Conservation (phyloP, 768 basidiomycete genomes). For the Pisolithus marmoratus region DNA sequence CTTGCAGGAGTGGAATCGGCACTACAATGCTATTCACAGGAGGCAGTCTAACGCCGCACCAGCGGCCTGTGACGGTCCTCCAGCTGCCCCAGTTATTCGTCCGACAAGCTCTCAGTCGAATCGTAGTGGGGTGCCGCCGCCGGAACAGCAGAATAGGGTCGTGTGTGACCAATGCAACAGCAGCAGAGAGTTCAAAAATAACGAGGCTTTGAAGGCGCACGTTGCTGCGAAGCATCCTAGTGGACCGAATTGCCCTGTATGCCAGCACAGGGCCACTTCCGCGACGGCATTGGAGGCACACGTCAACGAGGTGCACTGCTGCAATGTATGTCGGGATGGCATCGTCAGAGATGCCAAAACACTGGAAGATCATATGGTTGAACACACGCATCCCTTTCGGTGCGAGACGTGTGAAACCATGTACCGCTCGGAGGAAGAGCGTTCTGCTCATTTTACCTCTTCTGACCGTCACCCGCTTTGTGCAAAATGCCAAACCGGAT, state of each 20-base stretch:
- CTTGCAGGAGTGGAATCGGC: constrained; percentile 23
- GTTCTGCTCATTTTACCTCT: constrained; percentile 32
- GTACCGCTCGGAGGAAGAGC: constrained; percentile 31
- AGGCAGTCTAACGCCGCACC: constrained; percentile 1
- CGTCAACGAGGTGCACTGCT: constrained; percentile 22
- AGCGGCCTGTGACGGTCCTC: constrained; percentile 7
- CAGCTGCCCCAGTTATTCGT: constrained; percentile 5
- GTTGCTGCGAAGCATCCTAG: constrained; percentile 17
- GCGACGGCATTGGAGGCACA: constrained; percentile 20
- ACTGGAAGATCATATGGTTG: constrained; percentile 24
- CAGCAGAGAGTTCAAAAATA: constrained; percentile 16
- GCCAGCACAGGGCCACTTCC: constrained; percentile 18
- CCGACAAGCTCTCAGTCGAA: constrained; percentile 15
- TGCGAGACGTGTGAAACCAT: constrained; percentile 28
- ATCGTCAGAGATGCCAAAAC: constrained; percentile 22
- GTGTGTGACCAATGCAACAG: constrained; percentile 21
- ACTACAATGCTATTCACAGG: constrained; percentile 18
- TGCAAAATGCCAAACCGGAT: constrained; percentile 26
- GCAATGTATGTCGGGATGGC: constrained; percentile 23
- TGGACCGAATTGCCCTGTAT: constrained; percentile 19
- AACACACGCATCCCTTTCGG: constrained; percentile 20
- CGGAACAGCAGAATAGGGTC: constrained; percentile 3
- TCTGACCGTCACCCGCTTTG: constrained; percentile 35
- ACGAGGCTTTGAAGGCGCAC: constrained; percentile 20
- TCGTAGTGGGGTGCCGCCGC: constrained; percentile 3